Conservation (phyloP, 257 asterid genomes). For the Nicotiana attenuata region DNA sequence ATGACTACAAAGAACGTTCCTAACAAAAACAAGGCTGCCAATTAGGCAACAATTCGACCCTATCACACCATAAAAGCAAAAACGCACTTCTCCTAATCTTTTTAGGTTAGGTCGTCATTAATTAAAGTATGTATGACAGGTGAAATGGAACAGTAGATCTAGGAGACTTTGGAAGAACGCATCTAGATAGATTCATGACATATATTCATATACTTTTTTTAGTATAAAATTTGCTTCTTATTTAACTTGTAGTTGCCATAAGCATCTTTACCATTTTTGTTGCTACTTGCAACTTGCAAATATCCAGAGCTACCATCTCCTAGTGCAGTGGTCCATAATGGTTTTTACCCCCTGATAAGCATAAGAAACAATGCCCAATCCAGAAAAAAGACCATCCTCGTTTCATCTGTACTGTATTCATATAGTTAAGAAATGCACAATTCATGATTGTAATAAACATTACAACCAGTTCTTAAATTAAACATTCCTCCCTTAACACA, state of each 20-base stretch:
- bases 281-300: neutral
- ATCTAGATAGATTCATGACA: neutral
- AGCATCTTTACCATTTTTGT: neutral
- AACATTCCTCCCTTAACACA: conserved; percentile 18
- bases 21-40: neutral
- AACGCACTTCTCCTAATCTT: neutral
- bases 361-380: neutral
- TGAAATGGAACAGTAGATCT: neutral
- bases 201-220: neutral
- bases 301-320: neutral
- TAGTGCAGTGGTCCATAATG: neutral
- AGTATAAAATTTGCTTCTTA: neutral
- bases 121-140: neutral
- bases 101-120: neutral
- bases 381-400: neutral
- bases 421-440: neutral
- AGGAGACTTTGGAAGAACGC: neutral
- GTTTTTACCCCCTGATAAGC: neutral
- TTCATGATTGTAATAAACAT: neutral
- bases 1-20: neutral
- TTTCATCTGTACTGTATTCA: neutral
- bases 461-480: neutral
- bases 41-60: neutral
- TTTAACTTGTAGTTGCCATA: neutral
- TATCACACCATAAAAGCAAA: neutral